Conservation (phyloP, 495 filamentous ascomycete genomes). For the Neurospora pannonica region DNA sequence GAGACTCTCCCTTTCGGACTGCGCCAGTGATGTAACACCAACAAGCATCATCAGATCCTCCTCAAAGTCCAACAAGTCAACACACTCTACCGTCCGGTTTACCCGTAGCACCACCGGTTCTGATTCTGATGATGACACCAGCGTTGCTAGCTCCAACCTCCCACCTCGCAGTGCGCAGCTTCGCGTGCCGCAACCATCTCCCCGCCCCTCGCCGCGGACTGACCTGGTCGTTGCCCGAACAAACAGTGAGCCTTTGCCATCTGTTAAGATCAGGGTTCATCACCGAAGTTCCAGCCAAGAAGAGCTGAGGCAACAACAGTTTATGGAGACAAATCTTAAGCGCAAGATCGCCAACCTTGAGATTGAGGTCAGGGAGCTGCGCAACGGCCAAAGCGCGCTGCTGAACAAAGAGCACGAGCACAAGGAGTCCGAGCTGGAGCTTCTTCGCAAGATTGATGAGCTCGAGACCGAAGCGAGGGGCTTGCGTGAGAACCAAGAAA, state of each 20-base stretch:
- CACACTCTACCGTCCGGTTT: constrained; percentile 21
- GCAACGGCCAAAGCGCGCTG: not conserved
- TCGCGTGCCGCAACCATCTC: constrained; percentile 9
- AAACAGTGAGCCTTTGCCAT: not conserved
- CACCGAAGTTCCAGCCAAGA: constrained; percentile 5
- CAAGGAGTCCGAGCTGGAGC: constrained; percentile 6
- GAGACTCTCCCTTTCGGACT: constrained; percentile 16
- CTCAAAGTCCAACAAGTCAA: constrained; percentile 21
- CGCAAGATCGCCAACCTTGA: not conserved
- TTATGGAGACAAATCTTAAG: not conserved
- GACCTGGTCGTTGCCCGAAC: not conserved
- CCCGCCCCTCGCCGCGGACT: not conserved
- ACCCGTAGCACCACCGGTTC: constrained; percentile 21
- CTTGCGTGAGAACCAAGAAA: not conserved
- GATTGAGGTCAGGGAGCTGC: not conserved
- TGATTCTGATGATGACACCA: constrained; percentile 11
- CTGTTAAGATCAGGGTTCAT: constrained; percentile 14
- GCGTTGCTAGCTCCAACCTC: constrained; percentile 20
- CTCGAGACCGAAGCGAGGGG: not conserved
- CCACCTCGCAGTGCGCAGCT: constrained; percentile 22
- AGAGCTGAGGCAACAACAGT: not conserved
- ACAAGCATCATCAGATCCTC: constrained; percentile 20
- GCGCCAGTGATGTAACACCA: constrained; percentile 21
- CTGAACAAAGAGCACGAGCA: constrained; percentile 10
- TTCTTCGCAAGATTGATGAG: not conserved